phyloP scores from a whole-genome alignment of 768 basidiomycete species.

The Boletus sensibilis region DNA sequence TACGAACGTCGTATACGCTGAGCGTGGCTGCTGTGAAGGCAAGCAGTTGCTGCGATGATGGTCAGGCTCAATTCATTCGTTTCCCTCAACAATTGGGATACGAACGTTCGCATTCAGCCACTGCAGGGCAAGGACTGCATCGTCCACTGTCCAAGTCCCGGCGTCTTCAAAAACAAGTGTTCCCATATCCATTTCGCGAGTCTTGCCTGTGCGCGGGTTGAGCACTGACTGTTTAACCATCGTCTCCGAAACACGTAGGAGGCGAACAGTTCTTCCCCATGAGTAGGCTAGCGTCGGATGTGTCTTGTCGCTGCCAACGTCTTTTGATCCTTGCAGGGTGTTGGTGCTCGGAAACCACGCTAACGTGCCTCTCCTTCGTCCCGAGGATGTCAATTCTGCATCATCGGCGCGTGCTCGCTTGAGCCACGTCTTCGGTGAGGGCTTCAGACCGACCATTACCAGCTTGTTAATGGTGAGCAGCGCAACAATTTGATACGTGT shows the following conservation, averaged over 20 bases:
- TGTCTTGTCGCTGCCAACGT: conserved; percentile 25
- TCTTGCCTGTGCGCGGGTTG: conserved; percentile 60
- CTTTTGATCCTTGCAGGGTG: conserved; percentile 23
- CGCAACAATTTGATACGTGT: conserved; percentile 76
- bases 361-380: conserved; percentile 59
- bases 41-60: conserved; percentile 59
- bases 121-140: conserved; percentile 68
- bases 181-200: conserved; percentile 58
- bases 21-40: conserved; percentile 56
- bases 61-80: not conserved
- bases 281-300: conserved; percentile 77
- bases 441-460: conserved; percentile 90
- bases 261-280: conserved; percentile 70
- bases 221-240: conserved; percentile 48
- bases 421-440: conserved; percentile 90
- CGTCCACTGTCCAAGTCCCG: conserved; percentile 58
- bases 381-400: conserved; percentile 40
- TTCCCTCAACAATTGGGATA: conserved; percentile 31
- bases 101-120: conserved; percentile 90
- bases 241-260: conserved; percentile 67
- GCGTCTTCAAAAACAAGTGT: conserved; percentile 61
- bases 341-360: conserved; percentile 80
- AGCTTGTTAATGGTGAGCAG: conserved; percentile 88
- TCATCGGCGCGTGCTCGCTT: conserved; percentile 60
- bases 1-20: conserved; percentile 66